A percentile compares a stretch with the other conserved stretches of the same genome.
Evolutionary conservation across 164 flowering plant species (phyloP).

Genomic region (Vitis amurensis): DNA sequence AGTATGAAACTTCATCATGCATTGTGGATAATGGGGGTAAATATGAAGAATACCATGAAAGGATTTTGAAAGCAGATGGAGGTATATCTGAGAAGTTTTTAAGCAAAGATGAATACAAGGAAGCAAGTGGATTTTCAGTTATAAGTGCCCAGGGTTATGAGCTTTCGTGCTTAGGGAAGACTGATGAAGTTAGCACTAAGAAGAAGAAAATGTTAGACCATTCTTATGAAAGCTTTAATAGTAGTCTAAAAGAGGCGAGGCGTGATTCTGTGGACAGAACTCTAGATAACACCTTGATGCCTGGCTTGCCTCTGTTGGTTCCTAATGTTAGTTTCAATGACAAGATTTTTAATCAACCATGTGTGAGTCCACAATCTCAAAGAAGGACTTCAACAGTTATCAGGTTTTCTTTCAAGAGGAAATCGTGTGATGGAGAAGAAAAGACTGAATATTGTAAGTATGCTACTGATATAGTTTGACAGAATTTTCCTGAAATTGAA

Average conservation of each 20-base stretch:
- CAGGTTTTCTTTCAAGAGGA: conserved; percentile 79
- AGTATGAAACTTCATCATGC: conserved; percentile 75
- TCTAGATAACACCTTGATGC: conserved; percentile 37
- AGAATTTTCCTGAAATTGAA: too few species aligned
- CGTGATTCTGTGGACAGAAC: conserved; percentile 45
- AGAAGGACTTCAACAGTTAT: conserved; percentile 62
- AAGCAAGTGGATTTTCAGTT: conserved; percentile 30
- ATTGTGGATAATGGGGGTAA: conserved; percentile 47
- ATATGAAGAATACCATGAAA: conserved; percentile 64
- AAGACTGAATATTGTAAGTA: conserved; percentile 54
- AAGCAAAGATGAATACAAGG: conserved; percentile 37
- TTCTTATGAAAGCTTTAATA: conserved; percentile 57
- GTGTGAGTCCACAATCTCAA: conserved; percentile 36
- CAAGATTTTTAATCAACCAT: conserved; percentile 36
- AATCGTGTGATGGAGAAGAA: conserved; percentile 74
- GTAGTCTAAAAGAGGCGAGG: conserved; percentile 43
- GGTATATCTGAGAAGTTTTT: conserved; percentile 35
- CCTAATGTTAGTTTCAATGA: conserved; percentile 78
- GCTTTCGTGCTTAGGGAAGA: conserved; percentile 43
- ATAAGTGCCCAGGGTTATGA: conserved; percentile 41
- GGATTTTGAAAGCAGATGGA: conserved; percentile 65
- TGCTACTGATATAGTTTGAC: too few species aligned
- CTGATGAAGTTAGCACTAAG: conserved; percentile 45
- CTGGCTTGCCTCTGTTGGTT: conserved; percentile 42
- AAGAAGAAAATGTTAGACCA: conserved; percentile 49